Base-by-base conservation (phyloP, 441 rosid genomes). In the Croton laevigatus region DNA sequence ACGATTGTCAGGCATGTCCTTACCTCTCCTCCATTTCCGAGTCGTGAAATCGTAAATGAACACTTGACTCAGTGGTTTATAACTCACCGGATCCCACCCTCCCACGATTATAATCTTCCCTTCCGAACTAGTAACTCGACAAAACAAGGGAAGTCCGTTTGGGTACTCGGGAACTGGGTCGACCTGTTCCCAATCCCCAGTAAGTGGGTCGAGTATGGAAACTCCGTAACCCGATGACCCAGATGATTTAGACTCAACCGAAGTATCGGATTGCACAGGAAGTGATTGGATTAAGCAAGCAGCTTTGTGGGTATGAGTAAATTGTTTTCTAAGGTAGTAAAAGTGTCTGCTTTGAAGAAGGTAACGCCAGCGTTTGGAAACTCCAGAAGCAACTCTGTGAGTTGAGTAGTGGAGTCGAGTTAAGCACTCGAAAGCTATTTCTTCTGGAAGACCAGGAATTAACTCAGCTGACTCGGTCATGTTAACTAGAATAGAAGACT, bases 61-160 rank as follows among this genome's bases (percentile, higher is more conserved):
- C 49, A 86, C 80, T 52, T 79, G 76, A 6, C 66, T 71, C 64
- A 84, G 66, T 0, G 84, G 83, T 17, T 73, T 55, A 73, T 81
- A 86, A 62, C 45, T 81, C 69, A 6, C 63, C 17, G 86, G 87
- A 72, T 84, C 84, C 88, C 87, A 84, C 20, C 88, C 87, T 5
- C 87, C 92, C 75, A 88, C 63, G 53, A 74, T 71, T 14, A 84
- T 70, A 2, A 87, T 75, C 76, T 80, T 81, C 52, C 89, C 88
- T 34, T 78, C 83, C 11, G 78, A 75, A 58, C 89, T 65, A 11
- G 71, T 59, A 22, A 84, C 70, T 53, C 76, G 85, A 37, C 86
- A 81, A 66, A 85, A 87, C 76, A 82, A 48, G 8, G 91, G 89
- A n/a, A 87, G 76, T 46, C 89, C 87, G 49, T 57, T 51, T 42